Base-by-base conservation (phyloP, 2,329 filamentous ascomycete species). In the Cadophora sp. region DNA sequence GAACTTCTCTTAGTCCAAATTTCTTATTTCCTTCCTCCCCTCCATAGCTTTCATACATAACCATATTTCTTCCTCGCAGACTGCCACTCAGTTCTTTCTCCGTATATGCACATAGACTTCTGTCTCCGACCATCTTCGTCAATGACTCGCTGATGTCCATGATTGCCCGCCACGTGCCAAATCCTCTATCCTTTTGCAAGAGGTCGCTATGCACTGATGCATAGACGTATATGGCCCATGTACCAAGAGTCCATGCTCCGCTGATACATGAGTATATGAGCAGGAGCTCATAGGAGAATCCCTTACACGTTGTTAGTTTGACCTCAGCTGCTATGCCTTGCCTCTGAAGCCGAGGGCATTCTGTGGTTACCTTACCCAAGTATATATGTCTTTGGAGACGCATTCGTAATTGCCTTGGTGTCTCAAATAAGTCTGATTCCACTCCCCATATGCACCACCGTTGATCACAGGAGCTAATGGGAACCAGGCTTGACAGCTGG, bases 211-310 rank as follows among this genome's bases (percentile, higher is more conserved):
- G 46, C 19, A 37, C 50, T 22, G 27, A 31, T n/a, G 61, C 46
- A 43, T 55, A 51, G 5, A 64, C 19, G 8, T 40, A 64, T 34
- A 64, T 24, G 12, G 26, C 3, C 48, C 50, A 64, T 14, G 46
- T 55, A 24, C 46, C 48, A 4, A 64, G 19, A 16, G 22, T 27
- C 61, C 61, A 64, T 12, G 37, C 27, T 16, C 46, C 61, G 19
- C 50, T 64, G 7, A 55, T 26, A 22, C 61, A 64, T 14, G 48
- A 37, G 12, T 51, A 53, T 27, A 64, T 55, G 3, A 64, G 46
- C 8, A 64, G 48, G 1, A 37, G 37, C 5, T 34, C 61, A 24
- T 64, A 64, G 24, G 61, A 64, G 27, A 64, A 64, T 26, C 61
- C 61, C 48, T 48, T 48, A 5, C 43, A 22, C 8, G n/a, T 9